phyloP scores from a whole-genome alignment of 163 green algal genomes.

The Picocystis sp. region DNA sequence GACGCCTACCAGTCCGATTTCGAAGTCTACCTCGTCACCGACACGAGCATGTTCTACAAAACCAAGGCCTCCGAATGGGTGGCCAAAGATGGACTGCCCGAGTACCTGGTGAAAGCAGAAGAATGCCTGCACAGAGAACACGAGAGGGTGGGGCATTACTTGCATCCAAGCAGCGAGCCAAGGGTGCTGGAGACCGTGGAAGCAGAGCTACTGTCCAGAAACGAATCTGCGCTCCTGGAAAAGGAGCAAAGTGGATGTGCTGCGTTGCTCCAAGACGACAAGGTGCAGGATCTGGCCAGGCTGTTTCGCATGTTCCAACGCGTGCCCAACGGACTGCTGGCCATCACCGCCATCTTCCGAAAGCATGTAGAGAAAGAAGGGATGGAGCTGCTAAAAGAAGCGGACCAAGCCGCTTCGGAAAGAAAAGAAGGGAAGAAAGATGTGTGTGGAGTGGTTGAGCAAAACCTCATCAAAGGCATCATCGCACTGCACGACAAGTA shows the following conservation, averaged over 20 bases:
- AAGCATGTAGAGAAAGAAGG: slow-evolving; percentile 69
- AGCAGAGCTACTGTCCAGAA: slow-evolving; percentile 67
- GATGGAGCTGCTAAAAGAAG: slow-evolving; percentile 20
- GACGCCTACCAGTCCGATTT: slow-evolving; percentile 85
- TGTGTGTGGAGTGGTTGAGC: slow-evolving; percentile 37
- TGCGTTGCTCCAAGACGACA: slow-evolving; percentile 80
- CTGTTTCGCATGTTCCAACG: slow-evolving; percentile 94
- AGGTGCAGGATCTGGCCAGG: slow-evolving; percentile 77
- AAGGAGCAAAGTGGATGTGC: slow-evolving; percentile 79
- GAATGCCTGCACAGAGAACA: slow-evolving; percentile 52
- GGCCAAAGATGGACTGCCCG: slow-evolving; percentile 38
- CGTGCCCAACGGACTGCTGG: slow-evolving; percentile 62
- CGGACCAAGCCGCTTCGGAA: slow-evolving; percentile 15
- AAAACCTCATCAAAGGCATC: slow-evolving; percentile 68
- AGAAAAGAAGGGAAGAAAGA: slow-evolving; percentile 28
- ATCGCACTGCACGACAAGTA: slow-evolving; percentile 94
- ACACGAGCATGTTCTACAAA: slow-evolving; percentile 65
- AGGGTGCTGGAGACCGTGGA: slow-evolving; percentile 78
- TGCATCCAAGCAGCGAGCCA: slow-evolving; percentile 64
- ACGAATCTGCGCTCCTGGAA: slow-evolving; percentile 74
- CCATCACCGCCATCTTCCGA: slow-evolving; percentile 28
- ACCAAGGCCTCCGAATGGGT: slow-evolving; percentile 49
- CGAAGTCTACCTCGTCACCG: slow-evolving; percentile 63
- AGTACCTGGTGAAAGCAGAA: slow-evolving; percentile 17
- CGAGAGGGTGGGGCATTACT: slow-evolving; percentile 69